Percentiles rank a stretch among this genome's conserved stretches.
phyloP scores from a whole-genome alignment of 257 asterid species.

The Asclepias syriaca region DNA sequence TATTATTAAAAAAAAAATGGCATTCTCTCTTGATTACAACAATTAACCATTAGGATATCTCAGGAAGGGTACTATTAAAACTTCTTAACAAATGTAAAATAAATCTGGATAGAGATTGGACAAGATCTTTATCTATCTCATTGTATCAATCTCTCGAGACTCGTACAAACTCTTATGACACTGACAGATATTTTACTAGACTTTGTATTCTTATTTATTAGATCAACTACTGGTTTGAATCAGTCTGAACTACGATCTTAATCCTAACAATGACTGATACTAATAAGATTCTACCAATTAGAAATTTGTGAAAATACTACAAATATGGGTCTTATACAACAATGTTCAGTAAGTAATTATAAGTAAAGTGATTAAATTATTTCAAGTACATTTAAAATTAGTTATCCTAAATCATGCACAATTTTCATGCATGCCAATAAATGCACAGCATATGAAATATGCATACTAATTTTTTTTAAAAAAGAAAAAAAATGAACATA shows the following conservation, averaged over 20 bases:
- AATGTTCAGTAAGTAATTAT: background rate
- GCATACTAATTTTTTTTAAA: background rate
- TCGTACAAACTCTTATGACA: background rate
- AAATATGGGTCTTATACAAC: background rate
- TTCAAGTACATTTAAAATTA: background rate
- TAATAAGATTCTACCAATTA: background rate
- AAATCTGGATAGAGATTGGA: background rate
- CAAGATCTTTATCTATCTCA: background rate
- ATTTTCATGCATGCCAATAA: background rate
- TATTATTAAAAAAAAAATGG: background rate
- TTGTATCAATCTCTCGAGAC: background rate
- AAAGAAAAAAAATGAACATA: background rate
- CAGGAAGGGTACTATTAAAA: background rate
- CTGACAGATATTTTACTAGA: background rate
- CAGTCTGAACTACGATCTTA: background rate
- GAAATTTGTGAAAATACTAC: background rate
- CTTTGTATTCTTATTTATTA: background rate
- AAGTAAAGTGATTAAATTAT: background rate
- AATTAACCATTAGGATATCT: background rate
- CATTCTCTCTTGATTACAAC: background rate
- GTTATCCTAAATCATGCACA: background rate
- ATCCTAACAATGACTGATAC: conserved; percentile 1
- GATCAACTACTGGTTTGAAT: background rate
- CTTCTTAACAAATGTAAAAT: background rate
- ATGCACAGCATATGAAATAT: background rate